Conservation (phyloP, 2,329 filamentous ascomycete genomes). For the Fusarium proliferatum region DNA sequence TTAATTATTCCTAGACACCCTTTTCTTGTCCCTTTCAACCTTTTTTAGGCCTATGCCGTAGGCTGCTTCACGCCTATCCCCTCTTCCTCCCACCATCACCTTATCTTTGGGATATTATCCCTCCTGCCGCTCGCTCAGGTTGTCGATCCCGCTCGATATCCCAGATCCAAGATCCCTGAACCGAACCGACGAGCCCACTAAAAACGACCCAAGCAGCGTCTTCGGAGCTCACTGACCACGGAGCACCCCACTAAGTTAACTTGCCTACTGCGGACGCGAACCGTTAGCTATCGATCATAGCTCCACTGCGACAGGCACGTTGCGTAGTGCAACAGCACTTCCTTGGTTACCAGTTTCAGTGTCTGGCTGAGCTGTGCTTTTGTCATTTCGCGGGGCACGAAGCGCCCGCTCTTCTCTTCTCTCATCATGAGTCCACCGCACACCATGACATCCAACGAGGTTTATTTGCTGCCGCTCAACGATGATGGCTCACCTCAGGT, state of each 20-base stretch:
- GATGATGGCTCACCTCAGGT: slow-evolving; percentile 94
- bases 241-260: slow-evolving; percentile 31
- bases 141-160: slow-evolving; percentile 38
- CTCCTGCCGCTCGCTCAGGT: slow-evolving; percentile 25
- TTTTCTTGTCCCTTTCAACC: slow-evolving; percentile 2
- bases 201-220: slow-evolving; percentile 33
- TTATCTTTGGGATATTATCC: slow-evolving; percentile 30
- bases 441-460: slow-evolving; percentile 74
- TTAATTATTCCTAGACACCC: slow-evolving; percentile 12
- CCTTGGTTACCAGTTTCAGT: slow-evolving; percentile 38
- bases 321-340: slow-evolving; percentile 31
- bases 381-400: slow-evolving; percentile 45
- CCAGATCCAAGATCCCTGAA: slow-evolving; percentile 41
- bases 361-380: slow-evolving; percentile 31
- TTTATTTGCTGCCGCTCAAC: slow-evolving; percentile 90
- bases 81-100: slow-evolving; percentile 22
- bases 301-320: slow-evolving; percentile 36
- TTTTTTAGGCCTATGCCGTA: slow-evolving; percentile 1
- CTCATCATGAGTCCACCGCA: slow-evolving; percentile 64
- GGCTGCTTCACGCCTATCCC: slow-evolving; percentile 15
- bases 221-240: slow-evolving; percentile 25
- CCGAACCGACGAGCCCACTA: slow-evolving; percentile 33
- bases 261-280: slow-evolving; percentile 29
- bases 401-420: slow-evolving; percentile 46
- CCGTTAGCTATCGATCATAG: slow-evolving; percentile 36